Base-by-base conservation (phyloP, 2,329 filamentous ascomycete species). In the Metarhizium sp. region DNA sequence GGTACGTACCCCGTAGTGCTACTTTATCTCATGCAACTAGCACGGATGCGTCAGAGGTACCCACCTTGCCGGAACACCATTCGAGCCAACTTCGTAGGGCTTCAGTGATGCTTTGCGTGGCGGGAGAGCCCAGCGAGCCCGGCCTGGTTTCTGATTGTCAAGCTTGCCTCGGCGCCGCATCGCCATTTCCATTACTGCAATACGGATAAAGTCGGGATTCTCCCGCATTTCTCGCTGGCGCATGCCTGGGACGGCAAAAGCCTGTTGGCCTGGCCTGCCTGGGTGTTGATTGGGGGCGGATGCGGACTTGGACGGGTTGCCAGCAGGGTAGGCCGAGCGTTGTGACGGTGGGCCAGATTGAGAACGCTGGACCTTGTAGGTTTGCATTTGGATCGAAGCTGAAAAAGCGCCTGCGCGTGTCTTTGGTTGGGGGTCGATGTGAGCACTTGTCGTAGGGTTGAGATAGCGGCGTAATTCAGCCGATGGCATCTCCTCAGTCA, bases 381-480 rank as follows among this genome's bases (percentile, higher is more conserved):
- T 87, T 63, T 86, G 82, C 84, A 87, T 86, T 66, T 87, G 84
- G 57, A 87, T 87, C 2, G 84, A 86, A 30, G 84, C 82, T 14
- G 82, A 85, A 63, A 80, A 86, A 53, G 72, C 46, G 4, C 53
- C 50, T 10, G 20, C 29, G 40, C 62, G 60, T 8, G 62, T 59
- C 38, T 66, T 66, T 13, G 67, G 64, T 42, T 58, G 67, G 30
- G 58, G 63, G 56, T 62, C 71, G 45, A 66, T 66, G 56, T 63
- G 68, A 55, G 64, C 62, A 52, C 64, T 67, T 18, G 76, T 82
- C 1, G 81, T 82, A 8, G 84, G 84, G 64, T 87, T 87, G 20
- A 87, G 74, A 62, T 87, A 87, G 50, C 84, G 81, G 47, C 84
- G 81, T 60, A 87, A 74, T 36, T 81, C 83, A 55, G 84, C 81